A percentile compares a stretch with the other conserved stretches of the same genome.
Conservation (phyloP, 2,329 filamentous ascomycete species). For the Aspergillus costaricaensis region DNA sequence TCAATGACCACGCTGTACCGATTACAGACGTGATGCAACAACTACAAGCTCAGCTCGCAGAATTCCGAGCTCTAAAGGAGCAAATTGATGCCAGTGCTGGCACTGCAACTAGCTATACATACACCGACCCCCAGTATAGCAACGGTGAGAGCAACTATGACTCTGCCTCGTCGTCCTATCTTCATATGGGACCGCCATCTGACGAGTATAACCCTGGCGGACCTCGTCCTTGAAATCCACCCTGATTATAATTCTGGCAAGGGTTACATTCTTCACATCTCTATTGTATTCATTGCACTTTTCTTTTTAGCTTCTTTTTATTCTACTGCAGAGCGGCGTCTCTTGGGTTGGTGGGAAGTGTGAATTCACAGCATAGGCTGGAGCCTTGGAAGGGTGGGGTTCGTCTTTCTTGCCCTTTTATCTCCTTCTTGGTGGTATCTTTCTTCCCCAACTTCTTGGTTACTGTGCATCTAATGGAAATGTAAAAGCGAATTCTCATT, state of each 20-base stretch:
- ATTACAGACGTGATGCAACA: constrained; percentile 66
- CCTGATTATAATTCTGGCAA: constrained; percentile 13
- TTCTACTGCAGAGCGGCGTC: constrained; percentile 27
- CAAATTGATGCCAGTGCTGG: constrained; percentile 35
- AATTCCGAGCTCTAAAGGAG: constrained; percentile 45
- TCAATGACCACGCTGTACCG: constrained; percentile 74
- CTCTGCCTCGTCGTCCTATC: constrained; percentile 33
- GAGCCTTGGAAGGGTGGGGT: constrained; percentile 27
- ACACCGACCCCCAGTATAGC: constrained; percentile 16
- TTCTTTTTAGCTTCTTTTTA: constrained; percentile 14
- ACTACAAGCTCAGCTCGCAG: constrained; percentile 43
- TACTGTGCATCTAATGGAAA: constrained; percentile 5
- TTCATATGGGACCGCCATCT: constrained; percentile 23
- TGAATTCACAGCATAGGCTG: constrained; percentile 30
- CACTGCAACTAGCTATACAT: constrained; percentile 19
- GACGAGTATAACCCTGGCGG: constrained; percentile 22
- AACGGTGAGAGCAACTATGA: constrained; percentile 22
- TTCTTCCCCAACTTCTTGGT: constrained; percentile 1
- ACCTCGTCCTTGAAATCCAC: not conserved
- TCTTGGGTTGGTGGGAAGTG: constrained; percentile 23
- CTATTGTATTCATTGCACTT: constrained; percentile 12
- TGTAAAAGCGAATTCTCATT: not conserved
- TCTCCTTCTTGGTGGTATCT: constrained; percentile 1
- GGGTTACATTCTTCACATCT: not conserved
- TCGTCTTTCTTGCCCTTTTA: constrained; percentile 18